Conservation (phyloP, 352 stramenopile species). For the Phytophthora ramorum region DNA sequence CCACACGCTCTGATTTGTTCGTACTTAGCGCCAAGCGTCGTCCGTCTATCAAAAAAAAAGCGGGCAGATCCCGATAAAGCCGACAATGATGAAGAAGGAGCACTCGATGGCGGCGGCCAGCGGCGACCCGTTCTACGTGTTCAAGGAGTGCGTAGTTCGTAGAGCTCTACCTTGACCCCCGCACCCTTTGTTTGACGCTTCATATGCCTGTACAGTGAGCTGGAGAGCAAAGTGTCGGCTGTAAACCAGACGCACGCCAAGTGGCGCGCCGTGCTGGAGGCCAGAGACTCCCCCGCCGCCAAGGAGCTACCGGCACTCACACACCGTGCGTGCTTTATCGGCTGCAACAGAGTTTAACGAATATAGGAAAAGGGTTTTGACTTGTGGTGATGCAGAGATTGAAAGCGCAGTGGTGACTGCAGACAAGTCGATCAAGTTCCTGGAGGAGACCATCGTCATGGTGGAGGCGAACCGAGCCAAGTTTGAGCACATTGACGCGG, state of each 20-base stretch:
- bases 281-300: conserved; percentile 42
- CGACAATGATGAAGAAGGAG: conserved; percentile 36
- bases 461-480: conserved; percentile 82
- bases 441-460: conserved; percentile 86
- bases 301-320: conserved; percentile 71
- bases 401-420: conserved; percentile 53
- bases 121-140: conserved; percentile 85
- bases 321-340: conserved; percentile 40
- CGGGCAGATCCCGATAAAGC: conserved; percentile 18
- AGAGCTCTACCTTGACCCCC: not conserved
- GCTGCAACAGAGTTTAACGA: not conserved
- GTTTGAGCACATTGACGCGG: conserved; percentile 84
- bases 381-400: conserved; percentile 53
- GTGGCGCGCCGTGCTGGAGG: conserved; percentile 67
- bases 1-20: conserved; percentile 23
- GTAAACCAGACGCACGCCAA: conserved; percentile 74
- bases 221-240: conserved; percentile 79
- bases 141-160: conserved; percentile 71
- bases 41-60: conserved; percentile 9
- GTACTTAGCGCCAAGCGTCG: conserved; percentile 15
- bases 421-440: conserved; percentile 81
- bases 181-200: conserved; percentile 5
- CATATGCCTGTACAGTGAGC: conserved; percentile 45
- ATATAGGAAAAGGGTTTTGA: not conserved
- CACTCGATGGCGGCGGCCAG: conserved; percentile 46